Conservation (phyloP, 2,329 filamentous ascomycete species). For the Penicillium sp. region DNA sequence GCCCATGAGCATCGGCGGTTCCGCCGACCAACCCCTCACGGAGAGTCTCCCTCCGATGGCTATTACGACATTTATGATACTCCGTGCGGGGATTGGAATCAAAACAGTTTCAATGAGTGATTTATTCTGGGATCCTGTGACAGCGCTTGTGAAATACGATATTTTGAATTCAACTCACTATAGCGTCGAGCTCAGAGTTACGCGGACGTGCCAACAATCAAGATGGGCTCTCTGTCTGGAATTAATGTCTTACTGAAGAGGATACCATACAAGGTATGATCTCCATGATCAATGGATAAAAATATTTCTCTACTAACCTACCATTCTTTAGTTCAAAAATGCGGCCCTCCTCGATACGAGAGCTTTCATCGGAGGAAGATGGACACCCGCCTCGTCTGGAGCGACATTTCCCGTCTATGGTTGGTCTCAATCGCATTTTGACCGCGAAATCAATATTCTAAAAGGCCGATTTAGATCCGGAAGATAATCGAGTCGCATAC, state of each 20-base stretch:
- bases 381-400: background rate
- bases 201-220: background rate
- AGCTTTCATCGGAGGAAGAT: background rate
- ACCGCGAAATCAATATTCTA: background rate
- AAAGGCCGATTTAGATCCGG: background rate
- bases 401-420: background rate
- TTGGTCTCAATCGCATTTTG: background rate
- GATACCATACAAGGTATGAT: background rate
- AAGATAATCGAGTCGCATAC: slow-evolving; percentile 2
- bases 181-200: background rate
- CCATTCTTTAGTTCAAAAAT: background rate
- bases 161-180: background rate
- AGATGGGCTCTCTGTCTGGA: background rate
- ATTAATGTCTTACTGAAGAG: background rate
- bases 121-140: background rate
- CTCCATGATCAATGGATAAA: background rate
- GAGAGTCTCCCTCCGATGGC: background rate
- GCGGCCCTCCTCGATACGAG: background rate
- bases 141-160: background rate
- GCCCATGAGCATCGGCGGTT: background rate
- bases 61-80: background rate
- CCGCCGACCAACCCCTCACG: slow-evolving; percentile 2
- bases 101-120: background rate
- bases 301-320: background rate
- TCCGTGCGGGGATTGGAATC: background rate